Conservation (phyloP, 2,329 filamentous ascomycete genomes). For the Phialocephala sp. region DNA sequence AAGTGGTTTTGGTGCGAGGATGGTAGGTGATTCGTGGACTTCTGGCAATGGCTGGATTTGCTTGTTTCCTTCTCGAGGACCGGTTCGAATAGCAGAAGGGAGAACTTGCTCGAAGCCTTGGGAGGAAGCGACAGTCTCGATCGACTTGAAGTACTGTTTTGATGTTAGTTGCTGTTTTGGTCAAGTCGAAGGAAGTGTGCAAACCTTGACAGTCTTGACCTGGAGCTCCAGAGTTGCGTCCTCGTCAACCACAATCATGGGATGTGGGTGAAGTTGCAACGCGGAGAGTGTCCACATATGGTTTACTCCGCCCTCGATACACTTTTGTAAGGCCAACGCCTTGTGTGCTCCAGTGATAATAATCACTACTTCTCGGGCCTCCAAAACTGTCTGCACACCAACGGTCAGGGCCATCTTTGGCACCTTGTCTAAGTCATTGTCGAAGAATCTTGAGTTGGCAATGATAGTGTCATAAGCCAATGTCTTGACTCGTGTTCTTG, state of each 20-base stretch:
- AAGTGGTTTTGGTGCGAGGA: conserved; percentile 60
- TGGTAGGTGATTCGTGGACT: conserved; percentile 47
- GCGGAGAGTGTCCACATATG: conserved; percentile 91
- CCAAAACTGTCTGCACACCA: conserved; percentile 82
- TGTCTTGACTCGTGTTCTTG: conserved; percentile 83
- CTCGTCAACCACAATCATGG: conserved; percentile 84
- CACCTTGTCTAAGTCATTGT: conserved; percentile 73
- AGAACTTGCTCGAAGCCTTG: conserved; percentile 64
- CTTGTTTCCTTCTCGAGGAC: conserved; percentile 42
- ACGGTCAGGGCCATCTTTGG: conserved; percentile 85
- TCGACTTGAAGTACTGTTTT: conserved; percentile 73
- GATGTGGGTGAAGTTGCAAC: conserved; percentile 79
- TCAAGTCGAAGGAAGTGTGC: background rate
- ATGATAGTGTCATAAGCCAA: conserved; percentile 86
- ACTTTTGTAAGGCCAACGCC: conserved; percentile 77
- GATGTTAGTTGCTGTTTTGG: conserved; percentile 5
- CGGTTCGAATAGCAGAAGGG: conserved; percentile 61
- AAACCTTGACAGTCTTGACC: conserved; percentile 72
- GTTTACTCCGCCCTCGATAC: conserved; percentile 81
- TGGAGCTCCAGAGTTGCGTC: conserved; percentile 76
- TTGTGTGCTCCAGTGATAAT: conserved; percentile 85
- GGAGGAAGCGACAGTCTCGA: conserved; percentile 65
- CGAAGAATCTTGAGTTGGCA: conserved; percentile 86
- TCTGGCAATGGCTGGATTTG: conserved; percentile 32
- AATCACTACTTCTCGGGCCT: conserved; percentile 80